phyloP scores from a whole-genome alignment of 345 rosid species.

The Pseudoturritis turrita region DNA sequence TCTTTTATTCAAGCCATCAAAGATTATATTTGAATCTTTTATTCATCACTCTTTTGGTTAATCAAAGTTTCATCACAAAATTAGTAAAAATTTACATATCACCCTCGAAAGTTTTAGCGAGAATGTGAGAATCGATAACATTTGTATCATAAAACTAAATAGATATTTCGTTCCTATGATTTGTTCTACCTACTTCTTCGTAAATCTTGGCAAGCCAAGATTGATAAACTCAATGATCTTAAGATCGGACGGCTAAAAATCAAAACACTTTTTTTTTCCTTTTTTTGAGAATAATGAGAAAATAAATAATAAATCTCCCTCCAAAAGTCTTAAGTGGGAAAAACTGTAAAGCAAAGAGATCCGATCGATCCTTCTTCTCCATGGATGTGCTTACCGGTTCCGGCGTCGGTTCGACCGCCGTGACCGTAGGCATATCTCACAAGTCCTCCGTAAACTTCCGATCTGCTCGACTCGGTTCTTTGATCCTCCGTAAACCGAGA shows the following conservation, averaged over 20 bases:
- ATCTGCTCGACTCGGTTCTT: constrained; percentile 14
- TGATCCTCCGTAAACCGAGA: neutral
- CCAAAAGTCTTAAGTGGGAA: neutral
- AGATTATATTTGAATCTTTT: too few species aligned
- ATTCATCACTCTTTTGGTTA: neutral
- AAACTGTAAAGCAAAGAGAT: neutral
- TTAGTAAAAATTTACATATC: too few species aligned
- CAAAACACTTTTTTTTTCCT: neutral
- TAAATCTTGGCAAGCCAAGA: neutral
- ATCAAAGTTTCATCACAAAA: neutral
- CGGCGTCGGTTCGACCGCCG: constrained; percentile 4
- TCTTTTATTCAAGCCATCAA: too few species aligned
- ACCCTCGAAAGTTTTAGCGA: neutral
- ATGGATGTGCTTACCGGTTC: constrained; percentile 37
- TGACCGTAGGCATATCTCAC: neutral
- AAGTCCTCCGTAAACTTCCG: neutral
- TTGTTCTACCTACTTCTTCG: neutral
- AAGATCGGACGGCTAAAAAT: neutral
- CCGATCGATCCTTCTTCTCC: constrained; percentile 8
- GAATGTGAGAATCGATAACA: neutral
- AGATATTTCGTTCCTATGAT: neutral
- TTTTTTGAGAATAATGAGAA: neutral
- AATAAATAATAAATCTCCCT: constrained; percentile 7
- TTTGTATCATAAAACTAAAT: neutral
- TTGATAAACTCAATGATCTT: neutral